These are phyloP conservation scores for Claviceps maximensis DNA, from an alignment of 2,329 filamentous ascomycete genomes.

Conservation along the genomic window DNA sequence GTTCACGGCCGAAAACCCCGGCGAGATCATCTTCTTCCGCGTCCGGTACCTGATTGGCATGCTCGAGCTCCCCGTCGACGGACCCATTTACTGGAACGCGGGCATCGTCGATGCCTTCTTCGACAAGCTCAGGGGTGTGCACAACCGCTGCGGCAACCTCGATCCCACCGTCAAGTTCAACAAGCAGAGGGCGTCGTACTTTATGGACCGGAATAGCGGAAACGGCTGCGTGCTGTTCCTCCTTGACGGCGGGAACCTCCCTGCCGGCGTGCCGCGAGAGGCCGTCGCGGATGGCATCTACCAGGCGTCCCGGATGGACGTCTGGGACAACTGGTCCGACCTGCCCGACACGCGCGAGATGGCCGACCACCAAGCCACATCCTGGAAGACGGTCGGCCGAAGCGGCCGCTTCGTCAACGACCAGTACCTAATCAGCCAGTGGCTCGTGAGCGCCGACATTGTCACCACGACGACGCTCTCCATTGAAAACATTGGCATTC, in stretches of 20 bases:
- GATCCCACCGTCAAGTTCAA: conserved; percentile 12
- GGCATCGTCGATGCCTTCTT: conserved; percentile 30
- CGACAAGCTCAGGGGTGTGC: conserved; percentile 24
- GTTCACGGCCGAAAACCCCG: conserved; percentile 29
- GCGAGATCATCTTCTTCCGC: conserved; percentile 32
- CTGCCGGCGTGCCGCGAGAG: conserved; percentile 10
- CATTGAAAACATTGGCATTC: conserved; percentile 17
- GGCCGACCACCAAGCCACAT: conserved; percentile 11
- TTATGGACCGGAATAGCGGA: conserved; percentile 20
- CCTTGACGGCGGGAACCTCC: conserved; percentile 13
- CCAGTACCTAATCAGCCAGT: conserved; percentile 19
- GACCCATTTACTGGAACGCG: conserved; percentile 21
- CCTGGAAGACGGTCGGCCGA: conserved; percentile 11
- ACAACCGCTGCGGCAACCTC: conserved; percentile 25
- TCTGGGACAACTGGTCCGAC: conserved; percentile 20
- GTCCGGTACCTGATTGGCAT: conserved; percentile 29
- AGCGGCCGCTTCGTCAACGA: conserved; percentile 10
- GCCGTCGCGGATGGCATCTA: conserved; percentile 19
- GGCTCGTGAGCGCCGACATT: conserved; percentile 17
- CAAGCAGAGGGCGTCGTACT: conserved; percentile 14
- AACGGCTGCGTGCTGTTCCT: conserved; percentile 21
- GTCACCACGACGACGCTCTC: conserved; percentile 14
- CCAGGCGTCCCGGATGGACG: conserved; percentile 10
- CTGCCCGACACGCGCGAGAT: conserved; percentile 13
- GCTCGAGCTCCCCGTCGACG: conserved; percentile 19